A percentile compares a stretch with the other conserved stretches of the same genome.
These are phyloP conservation scores for Metschnikowia picachoensis DNA, from an alignment of 805 yeast species.

Conservation along the genomic window DNA sequence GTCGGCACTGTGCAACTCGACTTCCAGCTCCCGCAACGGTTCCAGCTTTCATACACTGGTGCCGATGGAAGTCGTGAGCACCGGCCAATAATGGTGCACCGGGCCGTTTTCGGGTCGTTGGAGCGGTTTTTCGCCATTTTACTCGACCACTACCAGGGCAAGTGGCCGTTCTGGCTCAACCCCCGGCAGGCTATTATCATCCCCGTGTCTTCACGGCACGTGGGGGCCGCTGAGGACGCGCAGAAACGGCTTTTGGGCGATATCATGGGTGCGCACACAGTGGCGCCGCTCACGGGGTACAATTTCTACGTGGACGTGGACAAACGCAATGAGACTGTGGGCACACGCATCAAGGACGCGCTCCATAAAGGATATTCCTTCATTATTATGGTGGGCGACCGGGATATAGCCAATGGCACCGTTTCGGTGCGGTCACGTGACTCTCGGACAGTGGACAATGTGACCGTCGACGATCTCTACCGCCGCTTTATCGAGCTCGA, in stretches of 20 bases:
- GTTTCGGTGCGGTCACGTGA: constrained; percentile 62
- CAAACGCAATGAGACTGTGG: constrained; percentile 70
- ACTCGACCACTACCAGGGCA: constrained; percentile 85
- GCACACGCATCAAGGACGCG: constrained; percentile 77
- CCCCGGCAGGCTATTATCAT: constrained; percentile 86
- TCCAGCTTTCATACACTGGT: constrained; percentile 63
- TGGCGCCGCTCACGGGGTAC: constrained; percentile 55
- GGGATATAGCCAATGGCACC: constrained; percentile 59
- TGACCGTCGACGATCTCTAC: constrained; percentile 50
- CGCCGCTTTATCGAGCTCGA: constrained; percentile 54
- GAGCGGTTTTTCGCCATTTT: constrained; percentile 90
- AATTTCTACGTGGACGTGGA: constrained; percentile 77
- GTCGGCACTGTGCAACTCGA: constrained; percentile 95
- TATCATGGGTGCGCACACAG: constrained; percentile 25
- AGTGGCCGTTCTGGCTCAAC: constrained; percentile 97
- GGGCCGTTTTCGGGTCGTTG: constrained; percentile 93
- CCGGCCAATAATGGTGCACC: constrained; percentile 89
- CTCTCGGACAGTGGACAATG: constrained; percentile 40
- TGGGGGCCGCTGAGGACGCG: constrained; percentile 49
- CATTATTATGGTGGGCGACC: constrained; percentile 83
- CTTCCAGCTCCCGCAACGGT: constrained; percentile 87
- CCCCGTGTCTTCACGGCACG: constrained; percentile 69
- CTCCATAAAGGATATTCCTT: constrained; percentile 69
- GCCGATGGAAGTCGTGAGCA: constrained; percentile 47
- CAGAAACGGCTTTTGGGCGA: constrained; percentile 46